Conservation (phyloP, 192 early-diverging fungal genomes). For the Endogone sp. region DNA sequence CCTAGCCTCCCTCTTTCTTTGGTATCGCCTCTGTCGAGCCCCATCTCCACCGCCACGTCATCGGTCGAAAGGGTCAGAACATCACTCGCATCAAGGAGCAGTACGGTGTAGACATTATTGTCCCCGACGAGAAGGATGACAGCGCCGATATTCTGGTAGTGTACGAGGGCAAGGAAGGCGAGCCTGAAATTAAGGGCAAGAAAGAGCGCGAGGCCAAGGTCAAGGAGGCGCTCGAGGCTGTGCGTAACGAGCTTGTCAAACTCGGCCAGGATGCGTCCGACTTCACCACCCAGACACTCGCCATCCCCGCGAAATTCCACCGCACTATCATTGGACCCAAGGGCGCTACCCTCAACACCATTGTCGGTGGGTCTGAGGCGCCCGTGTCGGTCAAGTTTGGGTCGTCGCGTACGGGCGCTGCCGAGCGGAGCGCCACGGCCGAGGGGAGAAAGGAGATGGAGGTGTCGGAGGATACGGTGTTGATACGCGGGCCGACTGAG, state of each 20-base stretch:
- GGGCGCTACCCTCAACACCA: slow-evolving; percentile 68
- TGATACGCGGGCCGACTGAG: slow-evolving; percentile 75
- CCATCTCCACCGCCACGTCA: slow-evolving; percentile 67
- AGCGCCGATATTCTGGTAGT: slow-evolving; percentile 77
- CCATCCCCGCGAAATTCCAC: slow-evolving; percentile 75
- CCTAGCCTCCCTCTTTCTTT: slow-evolving; percentile 49
- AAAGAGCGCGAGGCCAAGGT: slow-evolving; percentile 35
- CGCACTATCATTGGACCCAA: slow-evolving; percentile 70
- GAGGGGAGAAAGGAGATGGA: slow-evolving; percentile 33
- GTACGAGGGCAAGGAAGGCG: slow-evolving; percentile 55
- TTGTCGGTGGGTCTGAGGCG: slow-evolving; percentile 58
- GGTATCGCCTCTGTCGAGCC: slow-evolving; percentile 71
- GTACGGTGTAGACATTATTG: slow-evolving; percentile 71
- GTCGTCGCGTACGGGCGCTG: slow-evolving; percentile 26
- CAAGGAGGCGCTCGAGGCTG: slow-evolving; percentile 46
- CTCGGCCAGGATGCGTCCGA: slow-evolving; percentile 60
- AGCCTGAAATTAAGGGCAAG: slow-evolving; percentile 17
- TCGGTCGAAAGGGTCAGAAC: slow-evolving; percentile 58
- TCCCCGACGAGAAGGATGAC: slow-evolving; percentile 64
- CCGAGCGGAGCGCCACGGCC: slow-evolving; percentile 40
- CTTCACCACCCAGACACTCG: slow-evolving; percentile 51
- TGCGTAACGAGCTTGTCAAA: slow-evolving; percentile 66
- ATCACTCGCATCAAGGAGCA: slow-evolving; percentile 60
- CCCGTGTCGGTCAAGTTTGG: slow-evolving; percentile 74
- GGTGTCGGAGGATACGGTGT: slow-evolving; percentile 62